These are phyloP conservation scores for Passiflora organensis DNA, from an alignment of 345 rosid species.

Conservation along the genomic window DNA sequence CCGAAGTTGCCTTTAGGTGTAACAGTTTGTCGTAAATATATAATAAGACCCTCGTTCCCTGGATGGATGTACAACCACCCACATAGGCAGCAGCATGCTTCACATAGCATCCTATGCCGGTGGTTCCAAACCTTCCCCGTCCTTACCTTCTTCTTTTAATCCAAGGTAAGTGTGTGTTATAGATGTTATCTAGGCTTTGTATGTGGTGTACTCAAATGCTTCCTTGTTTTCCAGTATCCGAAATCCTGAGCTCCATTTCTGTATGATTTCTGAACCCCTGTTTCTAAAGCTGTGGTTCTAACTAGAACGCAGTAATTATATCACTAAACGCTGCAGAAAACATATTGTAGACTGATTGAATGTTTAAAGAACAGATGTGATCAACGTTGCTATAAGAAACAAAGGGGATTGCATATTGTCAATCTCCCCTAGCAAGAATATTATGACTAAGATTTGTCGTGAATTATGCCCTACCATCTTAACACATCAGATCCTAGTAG, in stretches of 20 bases:
- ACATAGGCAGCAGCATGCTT: not conserved
- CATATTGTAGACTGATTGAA: too few species aligned
- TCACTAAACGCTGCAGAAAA: too few species aligned
- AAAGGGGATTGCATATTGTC: not conserved
- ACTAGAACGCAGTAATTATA: too few species aligned
- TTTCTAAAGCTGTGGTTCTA: too few species aligned
- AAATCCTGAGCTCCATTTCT: too few species aligned
- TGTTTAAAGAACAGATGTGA: too few species aligned
- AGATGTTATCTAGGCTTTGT: not conserved
- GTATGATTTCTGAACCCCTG: too few species aligned
- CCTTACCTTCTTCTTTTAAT: slow-evolving; percentile 6
- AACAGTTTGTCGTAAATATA: too few species aligned
- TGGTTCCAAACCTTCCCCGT: not conserved
- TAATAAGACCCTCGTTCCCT: slow-evolving; percentile 1
- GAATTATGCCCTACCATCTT: too few species aligned
- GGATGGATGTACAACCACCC: not conserved
- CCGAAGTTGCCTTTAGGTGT: too few species aligned
- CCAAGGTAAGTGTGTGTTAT: slow-evolving; percentile 1
- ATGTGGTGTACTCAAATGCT: not conserved
- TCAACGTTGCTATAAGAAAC: too few species aligned
- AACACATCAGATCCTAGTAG: slow-evolving; percentile 20
- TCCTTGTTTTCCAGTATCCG: not conserved
- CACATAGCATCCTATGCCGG: not conserved
- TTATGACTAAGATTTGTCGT: not conserved
- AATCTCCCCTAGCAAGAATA: not conserved